Evolutionary conservation across 768 basidiomycete genomes (phyloP).

Genomic region (Fistulinella prunicolor): DNA sequence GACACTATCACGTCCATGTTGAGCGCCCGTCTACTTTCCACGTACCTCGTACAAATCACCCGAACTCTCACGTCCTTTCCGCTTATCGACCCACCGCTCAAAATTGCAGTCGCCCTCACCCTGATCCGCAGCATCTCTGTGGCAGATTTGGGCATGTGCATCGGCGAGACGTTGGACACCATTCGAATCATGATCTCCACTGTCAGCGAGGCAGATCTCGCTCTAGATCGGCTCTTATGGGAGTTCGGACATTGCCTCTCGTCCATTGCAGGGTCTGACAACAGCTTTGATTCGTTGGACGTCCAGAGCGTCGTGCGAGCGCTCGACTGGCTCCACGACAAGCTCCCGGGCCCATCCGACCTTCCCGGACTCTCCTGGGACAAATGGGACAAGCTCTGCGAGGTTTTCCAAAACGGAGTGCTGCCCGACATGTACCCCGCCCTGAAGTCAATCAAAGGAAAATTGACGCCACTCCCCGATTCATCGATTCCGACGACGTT

Average conservation of each 20-base stretch:
- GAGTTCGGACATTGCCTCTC: slow-evolving; percentile 39
- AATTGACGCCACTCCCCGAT: slow-evolving; percentile 28
- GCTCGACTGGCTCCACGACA: slow-evolving; percentile 55
- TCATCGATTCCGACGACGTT: slow-evolving; percentile 27
- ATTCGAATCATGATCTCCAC: slow-evolving; percentile 26
- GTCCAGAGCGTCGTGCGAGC: slow-evolving; percentile 41
- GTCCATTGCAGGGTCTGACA: slow-evolving; percentile 24
- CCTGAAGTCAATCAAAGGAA: slow-evolving; percentile 33
- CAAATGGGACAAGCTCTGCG: slow-evolving; percentile 46
- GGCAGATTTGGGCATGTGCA: slow-evolving; percentile 16
- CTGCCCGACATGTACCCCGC: slow-evolving; percentile 27
- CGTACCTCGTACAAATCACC: slow-evolving; percentile 42
- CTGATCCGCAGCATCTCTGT: slow-evolving; percentile 32
- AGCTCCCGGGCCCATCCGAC: slow-evolving; percentile 42
- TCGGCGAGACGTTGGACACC: slow-evolving; percentile 25
- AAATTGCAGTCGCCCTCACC: slow-evolving; percentile 33
- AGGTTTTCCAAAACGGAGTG: slow-evolving; percentile 31
- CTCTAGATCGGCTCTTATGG: slow-evolving; percentile 27
- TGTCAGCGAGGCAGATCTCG: slow-evolving; percentile 22
- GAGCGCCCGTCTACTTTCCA: slow-evolving; percentile 46
- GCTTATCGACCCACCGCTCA: slow-evolving; percentile 28
- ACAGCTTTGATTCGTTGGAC: slow-evolving; percentile 31
- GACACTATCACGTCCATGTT: slow-evolving; percentile 45
- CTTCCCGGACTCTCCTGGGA: slow-evolving; percentile 49
- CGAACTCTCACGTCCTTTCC: slow-evolving; percentile 28